phyloP scores from a whole-genome alignment of 2,329 filamentous ascomycete species.

The Cytospora paraplurivora region DNA sequence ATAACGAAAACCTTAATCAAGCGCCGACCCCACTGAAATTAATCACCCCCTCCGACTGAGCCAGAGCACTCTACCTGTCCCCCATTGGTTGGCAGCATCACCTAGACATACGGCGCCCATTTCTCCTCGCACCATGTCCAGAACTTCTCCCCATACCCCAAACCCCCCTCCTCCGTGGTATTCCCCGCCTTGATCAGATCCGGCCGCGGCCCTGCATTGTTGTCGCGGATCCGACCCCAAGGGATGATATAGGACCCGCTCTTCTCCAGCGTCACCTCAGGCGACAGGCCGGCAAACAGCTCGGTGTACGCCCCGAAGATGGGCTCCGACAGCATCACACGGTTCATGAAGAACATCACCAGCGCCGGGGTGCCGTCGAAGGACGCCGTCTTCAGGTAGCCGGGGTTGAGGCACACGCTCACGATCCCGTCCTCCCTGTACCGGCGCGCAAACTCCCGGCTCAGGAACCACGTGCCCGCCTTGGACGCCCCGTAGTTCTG shows the following conservation, averaged over 20 bases:
- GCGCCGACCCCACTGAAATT: too few species aligned
- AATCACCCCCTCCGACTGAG: too few species aligned
- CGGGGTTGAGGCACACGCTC: slow-evolving; percentile 35
- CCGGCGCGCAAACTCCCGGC: slow-evolving; percentile 33
- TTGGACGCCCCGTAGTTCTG: slow-evolving; percentile 35
- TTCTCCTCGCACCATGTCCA: slow-evolving; percentile 17
- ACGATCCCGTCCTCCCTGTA: slow-evolving; percentile 32
- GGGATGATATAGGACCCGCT: slow-evolving; percentile 16
- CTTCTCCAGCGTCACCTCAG: slow-evolving; percentile 38
- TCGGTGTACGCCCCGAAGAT: slow-evolving; percentile 43
- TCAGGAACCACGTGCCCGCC: slow-evolving; percentile 32
- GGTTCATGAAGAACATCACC: slow-evolving; percentile 1
- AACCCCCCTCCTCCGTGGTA: neutral
- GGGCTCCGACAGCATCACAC: slow-evolving; percentile 29
- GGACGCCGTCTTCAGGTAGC: slow-evolving; percentile 35
- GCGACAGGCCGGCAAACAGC: slow-evolving; percentile 43
- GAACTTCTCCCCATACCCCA: slow-evolving; percentile 5
- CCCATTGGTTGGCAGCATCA: too few species aligned
- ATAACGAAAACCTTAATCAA: too few species aligned
- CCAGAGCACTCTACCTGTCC: too few species aligned
- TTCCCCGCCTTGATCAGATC: slow-evolving; percentile 3
- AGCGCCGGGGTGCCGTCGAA: slow-evolving; percentile 12
- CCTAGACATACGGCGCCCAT: too few species aligned
- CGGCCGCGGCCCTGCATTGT: neutral
- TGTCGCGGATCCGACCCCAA: slow-evolving; percentile 6